Conservation (phyloP, 306 rosid species). For the Sesbania bispinosa region DNA sequence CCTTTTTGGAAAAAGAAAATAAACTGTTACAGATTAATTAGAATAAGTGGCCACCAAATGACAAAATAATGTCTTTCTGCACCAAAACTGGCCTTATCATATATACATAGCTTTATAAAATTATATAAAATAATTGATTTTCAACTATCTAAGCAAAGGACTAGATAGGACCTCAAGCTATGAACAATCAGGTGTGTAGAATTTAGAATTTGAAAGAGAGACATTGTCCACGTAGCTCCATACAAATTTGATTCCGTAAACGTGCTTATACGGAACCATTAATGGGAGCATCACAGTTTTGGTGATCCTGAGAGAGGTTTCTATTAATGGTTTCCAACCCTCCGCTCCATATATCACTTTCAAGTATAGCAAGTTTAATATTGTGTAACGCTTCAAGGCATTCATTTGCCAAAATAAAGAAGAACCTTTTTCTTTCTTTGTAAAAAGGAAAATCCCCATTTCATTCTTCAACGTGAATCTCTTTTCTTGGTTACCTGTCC, state of each 20-base stretch:
- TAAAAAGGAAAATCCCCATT: not conserved
- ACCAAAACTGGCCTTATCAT: not conserved
- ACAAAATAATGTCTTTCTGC: not conserved
- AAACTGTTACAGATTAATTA: not conserved
- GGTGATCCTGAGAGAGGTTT: not conserved
- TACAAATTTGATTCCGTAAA: not conserved
- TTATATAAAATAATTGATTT: not conserved
- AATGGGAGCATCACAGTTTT: not conserved
- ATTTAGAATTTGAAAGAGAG: not conserved
- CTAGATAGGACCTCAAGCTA: not conserved
- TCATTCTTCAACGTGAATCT: constrained; percentile 15
- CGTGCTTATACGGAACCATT: not conserved
- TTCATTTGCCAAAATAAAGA: not conserved
- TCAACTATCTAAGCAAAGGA: not conserved
- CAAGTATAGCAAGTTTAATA: not conserved
- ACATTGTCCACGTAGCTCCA: not conserved
- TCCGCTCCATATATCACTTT: not conserved
- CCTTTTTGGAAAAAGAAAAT: not conserved
- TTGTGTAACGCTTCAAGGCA: not conserved
- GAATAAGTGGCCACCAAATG: not conserved
- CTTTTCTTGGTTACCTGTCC: constrained; percentile 26
- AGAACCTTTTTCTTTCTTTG: not conserved
- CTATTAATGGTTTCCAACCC: constrained; percentile 1
- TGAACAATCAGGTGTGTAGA: not conserved
- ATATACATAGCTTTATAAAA: not conserved